A percentile compares a stretch with the other conserved stretches of the same genome.
Evolutionary conservation across 306 rosid species (phyloP).

Genomic region (Malus asiatica): DNA sequence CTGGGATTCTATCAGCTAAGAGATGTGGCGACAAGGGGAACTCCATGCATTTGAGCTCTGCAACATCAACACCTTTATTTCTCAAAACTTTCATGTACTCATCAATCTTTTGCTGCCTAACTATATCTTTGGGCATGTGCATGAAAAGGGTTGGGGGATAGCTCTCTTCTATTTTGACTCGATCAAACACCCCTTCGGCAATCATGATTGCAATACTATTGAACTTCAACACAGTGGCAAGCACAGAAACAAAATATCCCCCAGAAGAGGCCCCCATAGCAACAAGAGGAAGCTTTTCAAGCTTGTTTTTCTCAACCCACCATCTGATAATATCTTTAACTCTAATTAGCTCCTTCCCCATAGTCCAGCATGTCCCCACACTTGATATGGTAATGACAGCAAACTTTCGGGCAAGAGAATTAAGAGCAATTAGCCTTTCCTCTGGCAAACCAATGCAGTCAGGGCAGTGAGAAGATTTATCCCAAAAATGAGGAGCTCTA

Average conservation of each 20-base stretch:
- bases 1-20: constrained; percentile 72
- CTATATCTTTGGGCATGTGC: constrained; percentile 89
- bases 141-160: constrained; percentile 82
- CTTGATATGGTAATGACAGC: constrained; percentile 75
- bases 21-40: constrained; percentile 49
- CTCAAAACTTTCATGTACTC: constrained; percentile 40
- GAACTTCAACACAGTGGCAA: constrained; percentile 53
- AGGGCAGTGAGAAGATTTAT: constrained; percentile 51
- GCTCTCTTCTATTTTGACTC: constrained; percentile 38
- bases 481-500: constrained; percentile 80
- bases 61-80: constrained; percentile 57
- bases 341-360: constrained; percentile 42
- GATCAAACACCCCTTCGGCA: constrained; percentile 76
- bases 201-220: constrained; percentile 66
- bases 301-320: constrained; percentile 65
- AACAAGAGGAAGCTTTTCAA: constrained; percentile 61
- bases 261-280: constrained; percentile 95
- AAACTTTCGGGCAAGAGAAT: constrained; percentile 56
- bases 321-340: constrained; percentile 55
- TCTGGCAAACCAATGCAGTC: constrained; percentile 85
- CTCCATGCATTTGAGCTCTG: constrained; percentile 71
- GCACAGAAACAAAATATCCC: constrained; percentile 80
- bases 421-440: constrained; percentile 67
- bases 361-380: constrained; percentile 59
- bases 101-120: constrained; percentile 59